Percentiles rank a stretch among this genome's conserved stretches.
Evolutionary conservation across 306 rosid genomes (phyloP).

Genomic region (Lupinus albus): DNA sequence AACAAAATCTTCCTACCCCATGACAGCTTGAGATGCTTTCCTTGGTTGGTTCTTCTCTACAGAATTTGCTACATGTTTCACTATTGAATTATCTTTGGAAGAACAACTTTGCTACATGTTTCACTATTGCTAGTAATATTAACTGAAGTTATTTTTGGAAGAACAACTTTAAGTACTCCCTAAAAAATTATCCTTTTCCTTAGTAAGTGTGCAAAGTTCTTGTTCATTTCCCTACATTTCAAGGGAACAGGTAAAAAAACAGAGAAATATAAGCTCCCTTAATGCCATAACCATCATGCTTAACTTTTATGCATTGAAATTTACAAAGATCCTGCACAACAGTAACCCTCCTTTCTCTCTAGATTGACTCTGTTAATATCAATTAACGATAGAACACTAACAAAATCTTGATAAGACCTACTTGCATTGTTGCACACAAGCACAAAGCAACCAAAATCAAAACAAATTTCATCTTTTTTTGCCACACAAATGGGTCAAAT

Average conservation of each 20-base stretch:
- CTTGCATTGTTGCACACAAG: neutral
- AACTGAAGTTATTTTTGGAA: neutral
- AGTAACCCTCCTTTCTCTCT: constrained; percentile 1
- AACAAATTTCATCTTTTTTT: constrained; percentile 1
- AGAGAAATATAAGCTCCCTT: constrained; percentile 8
- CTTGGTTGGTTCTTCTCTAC: constrained; percentile 20
- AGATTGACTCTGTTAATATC: neutral
- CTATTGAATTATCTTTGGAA: neutral
- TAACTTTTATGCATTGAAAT: constrained; percentile 18
- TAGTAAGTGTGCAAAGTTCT: neutral
- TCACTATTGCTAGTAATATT: neutral
- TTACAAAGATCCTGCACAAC: constrained; percentile 9
- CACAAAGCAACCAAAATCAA: constrained; percentile 24
- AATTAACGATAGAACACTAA: constrained; percentile 4
- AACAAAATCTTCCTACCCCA: constrained; percentile 4
- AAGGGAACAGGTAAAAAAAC: constrained; percentile 12
- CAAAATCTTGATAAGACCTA: neutral
- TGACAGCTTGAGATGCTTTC: constrained; percentile 10
- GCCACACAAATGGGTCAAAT: constrained; percentile 3
- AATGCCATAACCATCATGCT: neutral
- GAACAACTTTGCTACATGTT: neutral
- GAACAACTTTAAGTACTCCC: neutral
- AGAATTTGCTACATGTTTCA: constrained; percentile 4
- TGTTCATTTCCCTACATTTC: constrained; percentile 20
- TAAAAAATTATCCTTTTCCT: constrained; percentile 10